A percentile compares a stretch with the other conserved stretches of the same genome.
These are phyloP conservation scores for Clavaria fumosa DNA, from an alignment of 768 basidiomycete species.

Conservation along the genomic window DNA sequence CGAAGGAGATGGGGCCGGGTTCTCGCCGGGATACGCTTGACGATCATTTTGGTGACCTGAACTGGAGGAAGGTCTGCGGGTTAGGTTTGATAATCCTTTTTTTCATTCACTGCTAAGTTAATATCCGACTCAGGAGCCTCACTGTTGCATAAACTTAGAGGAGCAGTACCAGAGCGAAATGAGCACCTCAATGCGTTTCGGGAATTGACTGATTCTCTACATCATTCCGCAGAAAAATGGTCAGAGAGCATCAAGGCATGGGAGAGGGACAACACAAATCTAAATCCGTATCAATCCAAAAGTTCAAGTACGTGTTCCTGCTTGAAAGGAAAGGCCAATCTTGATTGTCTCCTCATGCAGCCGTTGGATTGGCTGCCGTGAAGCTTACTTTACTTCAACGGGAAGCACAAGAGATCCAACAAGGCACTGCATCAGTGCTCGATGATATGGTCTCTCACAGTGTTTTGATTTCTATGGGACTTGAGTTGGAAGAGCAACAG, in stretches of 20 bases:
- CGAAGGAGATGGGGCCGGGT: slow-evolving; percentile 23
- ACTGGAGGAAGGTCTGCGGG: slow-evolving; percentile 15
- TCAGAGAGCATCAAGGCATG: neutral
- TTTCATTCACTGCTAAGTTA: too few relatives aligned
- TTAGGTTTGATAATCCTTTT: slow-evolving; percentile 12
- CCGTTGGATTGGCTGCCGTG: neutral
- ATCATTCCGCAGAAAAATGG: too few relatives aligned
- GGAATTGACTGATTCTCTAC: too few relatives aligned
- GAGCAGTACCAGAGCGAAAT: too few relatives aligned
- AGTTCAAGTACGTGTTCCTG: too few relatives aligned
- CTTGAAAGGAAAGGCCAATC: too few relatives aligned
- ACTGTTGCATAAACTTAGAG: too few relatives aligned
- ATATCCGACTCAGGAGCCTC: too few relatives aligned
- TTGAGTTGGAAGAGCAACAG: neutral
- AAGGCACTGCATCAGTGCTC: too few relatives aligned
- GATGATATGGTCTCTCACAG: neutral
- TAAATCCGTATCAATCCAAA: neutral
- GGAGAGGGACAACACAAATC: neutral
- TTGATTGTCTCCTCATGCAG: too few relatives aligned
- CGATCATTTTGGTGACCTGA: slow-evolving; percentile 24
- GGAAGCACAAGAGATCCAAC: slow-evolving; percentile 3
- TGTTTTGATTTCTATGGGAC: slow-evolving; percentile 1
- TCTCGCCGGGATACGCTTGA: slow-evolving; percentile 21
- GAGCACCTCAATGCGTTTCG: too few relatives aligned
- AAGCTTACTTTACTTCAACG: slow-evolving; percentile 1